Evolutionary conservation across 352 stramenopile species (phyloP).

Genomic region (Stephanocyclus meneghinianus): DNA sequence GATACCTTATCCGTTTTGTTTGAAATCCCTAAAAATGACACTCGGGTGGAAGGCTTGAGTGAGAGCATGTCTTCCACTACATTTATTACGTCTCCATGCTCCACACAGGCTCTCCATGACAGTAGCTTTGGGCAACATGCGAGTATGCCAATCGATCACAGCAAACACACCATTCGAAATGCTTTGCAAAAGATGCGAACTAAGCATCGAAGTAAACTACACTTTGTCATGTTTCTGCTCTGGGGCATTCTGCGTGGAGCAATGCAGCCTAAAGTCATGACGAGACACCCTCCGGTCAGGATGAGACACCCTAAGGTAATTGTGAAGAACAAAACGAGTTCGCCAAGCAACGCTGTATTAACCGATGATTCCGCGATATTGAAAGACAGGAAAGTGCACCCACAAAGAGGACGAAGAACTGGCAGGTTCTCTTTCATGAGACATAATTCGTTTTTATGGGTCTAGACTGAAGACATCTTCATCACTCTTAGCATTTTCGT

Average conservation of each 20-base stretch:
- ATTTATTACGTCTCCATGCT: neutral
- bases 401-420: too few species aligned
- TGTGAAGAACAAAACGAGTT: neutral
- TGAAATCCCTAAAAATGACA: neutral
- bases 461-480: too few species aligned
- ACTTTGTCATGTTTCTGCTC: neutral
- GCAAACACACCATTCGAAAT: neutral
- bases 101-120: constrained; percentile 3
- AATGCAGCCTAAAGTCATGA: neutral
- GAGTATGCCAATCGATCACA: neutral
- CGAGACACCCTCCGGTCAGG: neutral
- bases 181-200: neutral
- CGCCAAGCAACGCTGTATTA: neutral
- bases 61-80: neutral
- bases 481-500: too few species aligned
- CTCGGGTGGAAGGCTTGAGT: neutral
- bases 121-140: constrained; percentile 9
- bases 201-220: neutral
- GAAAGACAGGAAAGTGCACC: too few species aligned
- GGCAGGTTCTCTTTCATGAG: too few species aligned
- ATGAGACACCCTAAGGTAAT: too few species aligned
- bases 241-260: neutral
- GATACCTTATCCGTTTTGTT: constrained; percentile 1
- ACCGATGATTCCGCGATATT: neutral
- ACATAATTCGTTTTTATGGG: too few species aligned